Evolutionary conservation across 768 basidiomycete species (phyloP).

Genomic region (Lactarius sanguifluus): DNA sequence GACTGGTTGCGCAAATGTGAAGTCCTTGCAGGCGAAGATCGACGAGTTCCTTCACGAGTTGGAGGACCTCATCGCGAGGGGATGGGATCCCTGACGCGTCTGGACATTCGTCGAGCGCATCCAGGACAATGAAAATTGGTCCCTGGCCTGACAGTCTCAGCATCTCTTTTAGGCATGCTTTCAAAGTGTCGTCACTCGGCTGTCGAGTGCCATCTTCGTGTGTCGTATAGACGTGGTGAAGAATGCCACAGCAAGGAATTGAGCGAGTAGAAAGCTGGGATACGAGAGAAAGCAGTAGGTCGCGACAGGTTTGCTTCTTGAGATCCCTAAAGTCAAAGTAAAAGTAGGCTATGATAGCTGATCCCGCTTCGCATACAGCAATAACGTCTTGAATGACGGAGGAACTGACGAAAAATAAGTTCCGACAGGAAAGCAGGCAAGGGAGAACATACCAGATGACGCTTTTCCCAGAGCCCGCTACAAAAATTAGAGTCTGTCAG

Average conservation of each 20-base stretch:
- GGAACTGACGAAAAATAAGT: background rate
- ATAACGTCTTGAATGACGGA: background rate
- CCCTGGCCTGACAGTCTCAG: background rate
- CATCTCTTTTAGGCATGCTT: background rate
- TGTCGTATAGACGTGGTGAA: background rate
- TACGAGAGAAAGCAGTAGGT: background rate
- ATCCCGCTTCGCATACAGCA: background rate
- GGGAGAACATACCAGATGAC: background rate
- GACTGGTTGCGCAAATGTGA: background rate
- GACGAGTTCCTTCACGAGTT: background rate
- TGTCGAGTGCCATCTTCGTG: background rate
- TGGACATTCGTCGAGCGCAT: background rate
- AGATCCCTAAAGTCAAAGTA: background rate
- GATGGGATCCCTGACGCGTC: background rate
- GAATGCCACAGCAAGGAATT: background rate
- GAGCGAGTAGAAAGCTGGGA: background rate
- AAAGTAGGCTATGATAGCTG: background rate
- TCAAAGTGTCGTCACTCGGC: background rate
- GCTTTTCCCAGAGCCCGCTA: background rate
- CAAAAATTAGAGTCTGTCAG: background rate
- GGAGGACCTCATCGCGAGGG: background rate
- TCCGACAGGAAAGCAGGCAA: background rate
- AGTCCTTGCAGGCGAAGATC: background rate
- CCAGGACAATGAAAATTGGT: background rate
- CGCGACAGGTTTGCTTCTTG: background rate